phyloP scores from a whole-genome alignment of 2,329 filamentous ascomycete genomes.

The Cladorrhinum sp. region DNA sequence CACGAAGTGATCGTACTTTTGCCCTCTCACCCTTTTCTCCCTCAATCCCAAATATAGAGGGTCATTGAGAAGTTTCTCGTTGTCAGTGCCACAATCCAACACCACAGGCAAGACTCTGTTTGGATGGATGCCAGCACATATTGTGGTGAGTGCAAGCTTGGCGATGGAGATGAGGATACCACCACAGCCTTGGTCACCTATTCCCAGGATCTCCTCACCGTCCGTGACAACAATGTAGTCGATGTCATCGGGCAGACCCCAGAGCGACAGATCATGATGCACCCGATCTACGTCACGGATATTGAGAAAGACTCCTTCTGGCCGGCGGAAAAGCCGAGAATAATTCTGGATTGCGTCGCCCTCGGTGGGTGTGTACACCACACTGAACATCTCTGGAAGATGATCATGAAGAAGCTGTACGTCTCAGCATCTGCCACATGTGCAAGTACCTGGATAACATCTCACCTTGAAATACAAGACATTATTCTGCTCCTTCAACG shows the following conservation, averaged over 20 bases:
- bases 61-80: constrained; percentile 69
- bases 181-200: constrained; percentile 84
- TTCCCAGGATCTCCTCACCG: constrained; percentile 74
- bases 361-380: constrained; percentile 91
- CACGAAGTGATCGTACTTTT: constrained; percentile 74
- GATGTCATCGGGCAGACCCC: constrained; percentile 69
- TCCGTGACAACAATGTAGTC: constrained; percentile 87
- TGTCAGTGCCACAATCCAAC: constrained; percentile 83
- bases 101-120: constrained; percentile 76
- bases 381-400: constrained; percentile 80
- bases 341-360: constrained; percentile 85
- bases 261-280: constrained; percentile 63
- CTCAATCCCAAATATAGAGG: constrained; percentile 75
- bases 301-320: constrained; percentile 79
- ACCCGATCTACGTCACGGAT: constrained; percentile 67
- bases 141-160: constrained; percentile 76
- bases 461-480: constrained; percentile 73
- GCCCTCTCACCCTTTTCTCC: constrained; percentile 63
- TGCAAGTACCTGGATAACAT: neutral
- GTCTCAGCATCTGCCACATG: neutral
- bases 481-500: constrained; percentile 80
- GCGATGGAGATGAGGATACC: constrained; percentile 81
- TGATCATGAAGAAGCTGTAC: constrained; percentile 70
- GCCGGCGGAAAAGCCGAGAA: constrained; percentile 71
- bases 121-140: constrained; percentile 85